These are phyloP conservation scores for Sporothrix luriei DNA, from an alignment of 2,329 filamentous ascomycete species.

Conservation along the genomic window DNA sequence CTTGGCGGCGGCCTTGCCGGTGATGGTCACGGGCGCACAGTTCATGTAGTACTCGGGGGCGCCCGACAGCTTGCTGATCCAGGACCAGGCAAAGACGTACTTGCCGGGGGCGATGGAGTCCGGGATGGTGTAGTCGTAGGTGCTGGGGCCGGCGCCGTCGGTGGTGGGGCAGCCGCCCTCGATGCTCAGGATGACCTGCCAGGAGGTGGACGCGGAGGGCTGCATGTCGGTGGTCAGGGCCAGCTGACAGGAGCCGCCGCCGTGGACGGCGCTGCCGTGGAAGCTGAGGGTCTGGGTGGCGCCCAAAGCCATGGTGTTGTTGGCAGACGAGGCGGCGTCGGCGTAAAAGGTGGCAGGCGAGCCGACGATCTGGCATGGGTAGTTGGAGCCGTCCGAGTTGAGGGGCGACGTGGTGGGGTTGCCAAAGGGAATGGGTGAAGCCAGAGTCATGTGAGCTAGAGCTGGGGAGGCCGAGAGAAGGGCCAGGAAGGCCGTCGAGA, in stretches of 20 bases:
- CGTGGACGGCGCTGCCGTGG: slow-evolving; percentile 40
- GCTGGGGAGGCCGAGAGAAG: slow-evolving; percentile 27
- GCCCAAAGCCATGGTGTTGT: slow-evolving; percentile 37
- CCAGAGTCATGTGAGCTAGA: slow-evolving; percentile 36
- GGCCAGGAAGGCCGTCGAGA: slow-evolving; percentile 25
- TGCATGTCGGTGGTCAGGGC: slow-evolving; percentile 37
- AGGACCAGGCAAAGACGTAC: slow-evolving; percentile 64
- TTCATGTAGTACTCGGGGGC: slow-evolving; percentile 71
- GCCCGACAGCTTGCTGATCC: slow-evolving; percentile 60
- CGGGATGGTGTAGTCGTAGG: slow-evolving; percentile 40
- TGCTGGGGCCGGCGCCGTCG: slow-evolving; percentile 36
- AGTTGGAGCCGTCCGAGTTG: slow-evolving; percentile 35
- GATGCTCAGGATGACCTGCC: slow-evolving; percentile 42
- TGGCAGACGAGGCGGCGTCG: slow-evolving; percentile 25
- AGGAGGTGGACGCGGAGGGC: slow-evolving; percentile 37
- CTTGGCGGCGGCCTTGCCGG: slow-evolving; percentile 36
- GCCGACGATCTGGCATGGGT: slow-evolving; percentile 42
- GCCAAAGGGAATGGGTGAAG: slow-evolving; percentile 36
- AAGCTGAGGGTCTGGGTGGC: slow-evolving; percentile 38
- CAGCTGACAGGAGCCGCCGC: slow-evolving; percentile 43
- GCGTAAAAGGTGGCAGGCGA: slow-evolving; percentile 48
- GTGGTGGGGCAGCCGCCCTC: slow-evolving; percentile 42
- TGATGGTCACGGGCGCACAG: slow-evolving; percentile 61
- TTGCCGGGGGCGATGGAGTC: slow-evolving; percentile 39
- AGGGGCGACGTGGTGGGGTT: slow-evolving; percentile 36